These are phyloP conservation scores for Paecilomyces sp. DNA, from an alignment of 2,329 filamentous ascomycete species.

Conservation along the genomic window DNA sequence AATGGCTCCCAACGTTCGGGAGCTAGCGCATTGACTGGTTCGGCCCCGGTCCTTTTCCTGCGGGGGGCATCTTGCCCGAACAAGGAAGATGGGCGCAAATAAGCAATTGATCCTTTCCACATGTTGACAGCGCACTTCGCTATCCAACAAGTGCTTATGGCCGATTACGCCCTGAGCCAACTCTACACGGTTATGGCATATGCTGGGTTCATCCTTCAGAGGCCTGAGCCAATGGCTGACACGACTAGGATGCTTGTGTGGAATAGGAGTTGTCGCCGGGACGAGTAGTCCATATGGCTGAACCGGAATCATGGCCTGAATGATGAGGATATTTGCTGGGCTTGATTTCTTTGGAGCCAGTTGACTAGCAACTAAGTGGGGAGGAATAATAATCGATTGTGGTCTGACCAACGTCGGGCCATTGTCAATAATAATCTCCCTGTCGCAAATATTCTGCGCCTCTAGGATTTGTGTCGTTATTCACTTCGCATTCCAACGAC, in stretches of 20 bases:
- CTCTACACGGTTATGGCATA: not conserved
- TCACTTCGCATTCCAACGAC: not conserved
- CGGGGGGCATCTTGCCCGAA: not conserved
- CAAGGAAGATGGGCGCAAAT: not conserved
- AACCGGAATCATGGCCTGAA: not conserved
- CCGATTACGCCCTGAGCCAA: not conserved
- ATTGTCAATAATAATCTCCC: not conserved
- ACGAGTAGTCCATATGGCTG: not conserved
- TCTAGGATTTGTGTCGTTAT: not conserved
- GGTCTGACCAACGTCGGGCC: not conserved
- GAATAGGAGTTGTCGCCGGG: not conserved
- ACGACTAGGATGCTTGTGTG: not conserved
- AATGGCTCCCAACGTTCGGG: not conserved
- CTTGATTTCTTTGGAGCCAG: not conserved
- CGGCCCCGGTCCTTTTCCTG: not conserved
- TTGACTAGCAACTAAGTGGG: not conserved
- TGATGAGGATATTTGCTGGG: not conserved
- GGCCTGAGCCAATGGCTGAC: not conserved
- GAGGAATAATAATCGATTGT: not conserved
- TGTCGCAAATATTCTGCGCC: not conserved
- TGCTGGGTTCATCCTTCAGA: not conserved
- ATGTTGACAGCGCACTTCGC: not conserved
- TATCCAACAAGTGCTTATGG: not conserved
- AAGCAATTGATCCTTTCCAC: not conserved
- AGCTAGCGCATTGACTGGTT: not conserved